A percentile compares a stretch with the other conserved stretches of the same genome.
These are phyloP conservation scores for Trypanosoma vivax DNA, from an alignment of 208 protist genomes.

Conservation along the genomic window DNA sequence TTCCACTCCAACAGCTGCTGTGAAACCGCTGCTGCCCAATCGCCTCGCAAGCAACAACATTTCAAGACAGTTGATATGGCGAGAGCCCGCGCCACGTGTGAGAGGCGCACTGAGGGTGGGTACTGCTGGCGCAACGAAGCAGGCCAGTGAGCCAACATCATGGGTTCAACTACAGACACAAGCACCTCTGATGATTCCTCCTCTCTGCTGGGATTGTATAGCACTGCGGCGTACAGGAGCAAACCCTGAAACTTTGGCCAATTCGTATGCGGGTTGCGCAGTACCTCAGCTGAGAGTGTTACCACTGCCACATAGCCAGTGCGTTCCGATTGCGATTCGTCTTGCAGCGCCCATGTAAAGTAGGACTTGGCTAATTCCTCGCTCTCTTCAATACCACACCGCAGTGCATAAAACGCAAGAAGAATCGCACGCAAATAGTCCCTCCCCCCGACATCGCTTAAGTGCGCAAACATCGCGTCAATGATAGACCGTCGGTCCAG, in stretches of 20 bases:
- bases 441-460: conserved; percentile 56
- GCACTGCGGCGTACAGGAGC: conserved; percentile 55
- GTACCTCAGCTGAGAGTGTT: conserved; percentile 44
- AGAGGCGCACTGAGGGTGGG: conserved; percentile 68
- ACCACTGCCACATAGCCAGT: conserved; percentile 53
- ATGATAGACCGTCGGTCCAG: conserved; percentile 36
- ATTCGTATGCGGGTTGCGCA: conserved; percentile 32
- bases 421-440: conserved; percentile 46
- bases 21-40: conserved; percentile 29
- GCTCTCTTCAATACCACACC: conserved; percentile 27
- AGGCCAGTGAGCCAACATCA: conserved; percentile 42
- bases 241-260: conserved; percentile 42
- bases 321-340: conserved; percentile 58
- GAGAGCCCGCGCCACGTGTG: conserved; percentile 60
- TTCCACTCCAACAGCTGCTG: conserved; percentile 69
- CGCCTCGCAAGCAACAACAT: conserved; percentile 32
- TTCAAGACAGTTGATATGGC: conserved; percentile 59
- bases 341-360: conserved; percentile 15
- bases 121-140: conserved; percentile 48
- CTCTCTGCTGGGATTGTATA: conserved; percentile 68
- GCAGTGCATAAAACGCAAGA: conserved; percentile 56
- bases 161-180: conserved; percentile 65
- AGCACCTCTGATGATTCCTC: conserved; percentile 75
- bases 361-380: conserved; percentile 31
- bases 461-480: conserved; percentile 50